Conservation (phyloP, 768 basidiomycete genomes). For the Termitomyces sp. region DNA sequence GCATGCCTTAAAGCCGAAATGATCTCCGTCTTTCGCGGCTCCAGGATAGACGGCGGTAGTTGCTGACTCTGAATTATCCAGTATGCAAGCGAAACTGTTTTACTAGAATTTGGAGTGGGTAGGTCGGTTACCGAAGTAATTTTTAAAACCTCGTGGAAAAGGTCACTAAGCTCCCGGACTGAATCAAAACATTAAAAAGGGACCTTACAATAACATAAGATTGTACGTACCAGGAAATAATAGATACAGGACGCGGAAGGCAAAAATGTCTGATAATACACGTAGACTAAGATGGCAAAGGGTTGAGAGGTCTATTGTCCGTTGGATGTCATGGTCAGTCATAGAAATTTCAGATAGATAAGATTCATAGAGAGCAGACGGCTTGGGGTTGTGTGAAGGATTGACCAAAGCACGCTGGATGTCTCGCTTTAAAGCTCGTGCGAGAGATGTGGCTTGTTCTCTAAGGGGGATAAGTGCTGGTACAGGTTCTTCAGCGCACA, state of each 20-base stretch:
- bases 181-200: conserved; percentile 1
- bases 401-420: conserved; percentile 35
- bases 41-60: conserved; percentile 31
- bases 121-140: conserved; percentile 30
- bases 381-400: conserved; percentile 19
- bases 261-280: conserved; percentile 44
- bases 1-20: conserved; percentile 27
- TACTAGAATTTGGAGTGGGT: conserved; percentile 32
- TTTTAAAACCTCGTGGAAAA: conserved; percentile 39
- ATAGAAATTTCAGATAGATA: conserved; percentile 12
- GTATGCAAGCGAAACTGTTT: conserved; percentile 37
- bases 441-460: conserved; percentile 26
- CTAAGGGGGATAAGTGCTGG: conserved; percentile 25
- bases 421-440: conserved; percentile 44
- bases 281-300: conserved; percentile 52
- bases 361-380: conserved; percentile 13
- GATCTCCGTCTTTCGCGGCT: conserved; percentile 24
- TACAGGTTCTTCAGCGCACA: conserved; percentile 7
- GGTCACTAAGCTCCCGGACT: conserved; percentile 38
- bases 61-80: conserved; percentile 37
- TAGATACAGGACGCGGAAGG: conserved; percentile 36
- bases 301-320: conserved; percentile 32
- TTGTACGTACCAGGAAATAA: conserved; percentile 43
- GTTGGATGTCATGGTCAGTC: conserved; percentile 32
- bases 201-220: neutral